phyloP scores from a whole-genome alignment of 2,329 filamentous ascomycete species.

The Cadophora malorum region DNA sequence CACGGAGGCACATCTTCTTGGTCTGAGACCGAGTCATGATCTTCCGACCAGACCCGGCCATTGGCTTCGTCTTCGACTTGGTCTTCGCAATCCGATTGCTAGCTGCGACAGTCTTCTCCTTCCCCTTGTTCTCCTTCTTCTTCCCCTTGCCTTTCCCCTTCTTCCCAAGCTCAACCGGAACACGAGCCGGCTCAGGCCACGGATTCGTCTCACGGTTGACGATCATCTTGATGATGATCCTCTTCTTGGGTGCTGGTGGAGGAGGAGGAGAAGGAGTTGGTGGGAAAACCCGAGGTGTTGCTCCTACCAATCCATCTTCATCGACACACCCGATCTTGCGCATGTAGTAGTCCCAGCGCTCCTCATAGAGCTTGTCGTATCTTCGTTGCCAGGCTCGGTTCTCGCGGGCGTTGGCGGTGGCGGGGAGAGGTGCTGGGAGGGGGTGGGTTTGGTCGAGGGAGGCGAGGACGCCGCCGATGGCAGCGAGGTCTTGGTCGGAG shows the following conservation, averaged over 20 bases:
- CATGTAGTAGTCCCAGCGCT: not conserved
- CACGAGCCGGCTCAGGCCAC: not conserved
- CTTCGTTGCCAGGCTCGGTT: not conserved
- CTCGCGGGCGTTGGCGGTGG: not conserved
- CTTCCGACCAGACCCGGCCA: not conserved
- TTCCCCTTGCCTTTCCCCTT: not conserved
- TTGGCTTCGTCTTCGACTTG: not conserved
- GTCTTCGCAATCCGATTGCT: not conserved
- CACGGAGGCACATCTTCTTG: not conserved
- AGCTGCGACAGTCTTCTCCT: not conserved
- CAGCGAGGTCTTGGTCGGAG: too few species aligned
- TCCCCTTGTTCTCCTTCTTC: not conserved
- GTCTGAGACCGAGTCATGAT: constrained; percentile 3
- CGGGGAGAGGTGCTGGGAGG: constrained; percentile 10
- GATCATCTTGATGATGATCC: constrained; percentile 3
- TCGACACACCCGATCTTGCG: not conserved
- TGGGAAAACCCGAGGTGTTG: too few species aligned
- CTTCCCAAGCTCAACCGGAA: not conserved
- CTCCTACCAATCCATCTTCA: too few species aligned
- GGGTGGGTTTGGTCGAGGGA: constrained; percentile 7
- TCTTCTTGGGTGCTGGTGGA: not conserved
- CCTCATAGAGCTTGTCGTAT: not conserved
- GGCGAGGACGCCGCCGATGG: not conserved
- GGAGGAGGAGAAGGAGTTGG: not conserved
- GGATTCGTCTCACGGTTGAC: not conserved